Evolutionary conservation across 768 basidiomycete genomes (phyloP), one percentile per base, ranked within the genome.

Genomic region (Psilocybe cubensis): DNA sequence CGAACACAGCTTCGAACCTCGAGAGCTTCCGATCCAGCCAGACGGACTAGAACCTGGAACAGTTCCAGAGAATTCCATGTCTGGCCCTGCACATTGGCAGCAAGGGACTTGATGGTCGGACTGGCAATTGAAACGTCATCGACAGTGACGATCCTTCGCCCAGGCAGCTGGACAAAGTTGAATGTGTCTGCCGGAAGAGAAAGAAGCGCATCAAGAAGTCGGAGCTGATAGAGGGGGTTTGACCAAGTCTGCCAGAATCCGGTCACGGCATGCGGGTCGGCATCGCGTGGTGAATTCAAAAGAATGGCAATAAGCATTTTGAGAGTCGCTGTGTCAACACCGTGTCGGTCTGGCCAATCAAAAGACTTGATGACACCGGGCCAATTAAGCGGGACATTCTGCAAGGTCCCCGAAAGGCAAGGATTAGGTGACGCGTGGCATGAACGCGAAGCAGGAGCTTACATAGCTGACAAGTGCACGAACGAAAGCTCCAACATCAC

Each of bases 21-120:
- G 14, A 71, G 60, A 20, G 79, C 84, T 24, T 93, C 89, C 2
- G 87, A 84, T 57, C 88, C 87, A 2, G 90, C 88, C 51, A 89
- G 79, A 55, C 85, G 82, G n/a, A 96, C 88, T 2, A 98, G 78
- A 25, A 94, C 87, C 71, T 94, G 87, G 63, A 96, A 92, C 40
- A 98, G 76, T 63, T 97, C 94, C 8, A 94, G 76, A 4, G 92
- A 94, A 69, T 98, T 98, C 96, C 96, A 98, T 0, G 93, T 90
- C 62, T 92, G 88, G 2, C 88, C 88, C 70, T 98, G 95, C 27
- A 96, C 92, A 64, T 92, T 94, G 2, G 87, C 88, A 0, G 95
- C 94, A 31, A 96, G 79, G 0, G 90, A 85, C 71, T 94, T 94
- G 76, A 96, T 95, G n/a, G 91, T 93, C 25, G 92, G 91, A 65